Base-by-base conservation (phyloP, 257 asterid genomes). In the Fraxinus quadrangulata region DNA sequence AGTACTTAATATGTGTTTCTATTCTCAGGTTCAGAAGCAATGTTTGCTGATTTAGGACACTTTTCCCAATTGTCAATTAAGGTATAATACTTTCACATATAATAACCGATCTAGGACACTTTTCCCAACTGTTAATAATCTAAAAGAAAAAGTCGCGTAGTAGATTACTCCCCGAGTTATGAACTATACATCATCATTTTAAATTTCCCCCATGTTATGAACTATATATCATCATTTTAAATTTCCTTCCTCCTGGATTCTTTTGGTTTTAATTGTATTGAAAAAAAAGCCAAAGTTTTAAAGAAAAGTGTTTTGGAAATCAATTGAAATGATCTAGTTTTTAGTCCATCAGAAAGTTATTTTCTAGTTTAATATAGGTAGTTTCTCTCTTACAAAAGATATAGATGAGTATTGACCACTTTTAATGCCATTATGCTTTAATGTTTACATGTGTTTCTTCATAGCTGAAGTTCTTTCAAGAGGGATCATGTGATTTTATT, bases 41-140 rank as follows among this genome's bases (percentile, higher is more conserved):
- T 94, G 98, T 94, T 90, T 85, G 98, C 98, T 77, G 98, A 94
- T 84, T 94, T 94, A 0, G 98, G 98, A 66, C 98, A 94, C 82
- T 94, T 94, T 78, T 87, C 96, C 63, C 97, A 94, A 87, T 73
- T 85, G 76, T 94, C 98, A n/a, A 94, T 94, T 75, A 86, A 92
- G 96, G 98, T 91, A 82, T 6, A 19, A 3, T 8, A 24, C 45
- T 11, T 63, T 65, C 63, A 28, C 54, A 13, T 30, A 16, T 49
- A 34, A 16, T 51, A 73, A 24, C 24, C 54, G 19, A 51, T 12
- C 69, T 11, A 24, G 69, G 34, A 63, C 16, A 9, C 36, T 63
- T 63, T 63, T 63, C 34, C 17, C 16, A 24, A 26, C 16, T 24
- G 69, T 10, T 26, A 63, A 24, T 31, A 63, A 63, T 23, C 30